Evolutionary conservation across 208 protist species (phyloP), one percentile per base, ranked within the genome.

Genomic region (Leishmania arabica): DNA sequence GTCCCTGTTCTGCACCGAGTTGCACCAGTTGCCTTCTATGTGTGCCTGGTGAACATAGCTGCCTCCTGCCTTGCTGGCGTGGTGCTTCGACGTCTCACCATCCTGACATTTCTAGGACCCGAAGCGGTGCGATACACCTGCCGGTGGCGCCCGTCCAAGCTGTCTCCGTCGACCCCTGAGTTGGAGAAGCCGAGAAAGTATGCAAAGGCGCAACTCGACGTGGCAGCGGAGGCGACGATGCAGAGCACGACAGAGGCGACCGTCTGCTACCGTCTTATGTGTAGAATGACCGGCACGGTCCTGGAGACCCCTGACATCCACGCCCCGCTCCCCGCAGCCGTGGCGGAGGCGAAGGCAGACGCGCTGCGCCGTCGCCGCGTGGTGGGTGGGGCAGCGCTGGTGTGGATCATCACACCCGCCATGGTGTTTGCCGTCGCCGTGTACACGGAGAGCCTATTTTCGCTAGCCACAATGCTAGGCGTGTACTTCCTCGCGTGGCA

Each of bases 371-470:
- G 77, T 4, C 86, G 84, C 82, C 88, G 88, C 47, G 77, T 89
- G 19, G 82, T 93, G 37, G 94, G 91, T 31, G 92, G 79, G 7
- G 74, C 88, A 51, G 73, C 84, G 58, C 74, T 96, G 27, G 66
- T 93, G 53, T 96, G 89, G 88, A 76, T 95, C 27, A 47, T 93
- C 53, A 90, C 85, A 37, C 94, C 94, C 5, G 75, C 94, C 34
- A 84, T 86, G 80, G 87, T 97, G 7, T 97, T 96, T 85, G 88
- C 89, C 9, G 90, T 95, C 27, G 89, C 79, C 49, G 66, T 87
- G n/a, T 97, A 97, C 86, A 97, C 94, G 5, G 92, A 97, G 69
- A 92, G 88, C 73, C 69, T 94, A 31, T 97, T 94, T 76, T 86
- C 88, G 0, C 77, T 94, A 11, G 69, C 89, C 40, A 89, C 89